These are phyloP conservation scores for Eucalyptus curtisii DNA, from an alignment of 345 rosid species.

Conservation along the genomic window DNA sequence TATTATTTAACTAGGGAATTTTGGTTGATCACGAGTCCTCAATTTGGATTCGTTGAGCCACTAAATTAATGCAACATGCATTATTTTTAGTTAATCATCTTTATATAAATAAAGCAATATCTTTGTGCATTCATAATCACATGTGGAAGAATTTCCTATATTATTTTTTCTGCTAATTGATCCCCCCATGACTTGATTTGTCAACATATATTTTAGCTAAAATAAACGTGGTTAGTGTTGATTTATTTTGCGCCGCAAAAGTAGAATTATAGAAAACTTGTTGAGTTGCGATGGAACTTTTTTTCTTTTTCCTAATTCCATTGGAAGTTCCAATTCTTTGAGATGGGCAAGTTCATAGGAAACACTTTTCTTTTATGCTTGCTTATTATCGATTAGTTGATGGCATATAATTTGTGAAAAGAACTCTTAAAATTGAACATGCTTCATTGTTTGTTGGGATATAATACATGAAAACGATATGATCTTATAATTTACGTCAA, in stretches of 20 bases:
- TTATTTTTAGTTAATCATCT: not conserved
- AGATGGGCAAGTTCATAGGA: not conserved
- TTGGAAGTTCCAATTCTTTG: not conserved
- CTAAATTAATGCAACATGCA: not conserved
- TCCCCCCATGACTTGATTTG: not conserved
- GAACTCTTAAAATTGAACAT: not conserved
- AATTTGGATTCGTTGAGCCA: not conserved
- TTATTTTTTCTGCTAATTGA: not conserved
- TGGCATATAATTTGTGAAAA: not conserved
- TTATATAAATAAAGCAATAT: not conserved
- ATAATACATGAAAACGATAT: too few relatives aligned
- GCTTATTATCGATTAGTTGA: not conserved
- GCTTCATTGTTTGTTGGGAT: too few relatives aligned
- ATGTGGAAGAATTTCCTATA: not conserved
- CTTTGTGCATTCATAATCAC: not conserved
- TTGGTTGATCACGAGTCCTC: not conserved
- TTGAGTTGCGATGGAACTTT: not conserved
- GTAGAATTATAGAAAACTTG: not conserved
- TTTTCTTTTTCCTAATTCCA: not conserved
- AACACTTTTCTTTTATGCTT: not conserved
- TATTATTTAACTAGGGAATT: not conserved
- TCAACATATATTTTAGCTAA: not conserved
- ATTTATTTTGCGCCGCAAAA: not conserved
- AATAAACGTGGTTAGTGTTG: not conserved
- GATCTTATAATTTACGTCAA: too few relatives aligned